These are phyloP conservation scores for Xylaria sp. DNA, from an alignment of 2,329 filamentous ascomycete species.

Conservation along the genomic window DNA sequence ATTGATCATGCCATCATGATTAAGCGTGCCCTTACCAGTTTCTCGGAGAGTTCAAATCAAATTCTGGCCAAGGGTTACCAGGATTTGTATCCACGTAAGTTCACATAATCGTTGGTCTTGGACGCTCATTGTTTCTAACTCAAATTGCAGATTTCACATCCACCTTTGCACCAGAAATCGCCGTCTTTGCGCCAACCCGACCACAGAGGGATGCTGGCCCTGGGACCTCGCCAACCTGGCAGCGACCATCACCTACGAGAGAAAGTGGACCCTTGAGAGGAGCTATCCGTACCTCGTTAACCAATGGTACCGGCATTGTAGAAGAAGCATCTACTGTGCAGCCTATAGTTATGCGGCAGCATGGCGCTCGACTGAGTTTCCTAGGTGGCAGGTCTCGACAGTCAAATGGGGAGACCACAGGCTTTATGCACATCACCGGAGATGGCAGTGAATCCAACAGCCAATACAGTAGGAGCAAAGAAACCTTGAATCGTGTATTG, in stretches of 20 bases:
- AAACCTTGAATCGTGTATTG: slow-evolving; percentile 59
- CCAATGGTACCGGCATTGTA: slow-evolving; percentile 50
- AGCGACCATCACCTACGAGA: slow-evolving; percentile 50
- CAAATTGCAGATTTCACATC: slow-evolving; percentile 64
- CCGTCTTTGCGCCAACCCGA: slow-evolving; percentile 67
- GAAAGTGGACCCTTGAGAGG: slow-evolving; percentile 40
- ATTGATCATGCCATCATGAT: slow-evolving; percentile 91
- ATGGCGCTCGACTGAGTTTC: slow-evolving; percentile 67
- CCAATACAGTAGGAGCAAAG: slow-evolving; percentile 51
- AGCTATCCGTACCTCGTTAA: slow-evolving; percentile 38
- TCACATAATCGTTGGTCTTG: not conserved
- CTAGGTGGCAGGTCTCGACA: slow-evolving; percentile 59
- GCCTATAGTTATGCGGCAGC: slow-evolving; percentile 63
- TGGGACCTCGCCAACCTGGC: slow-evolving; percentile 57
- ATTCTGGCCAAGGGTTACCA: slow-evolving; percentile 66
- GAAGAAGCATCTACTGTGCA: slow-evolving; percentile 64
- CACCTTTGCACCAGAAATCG: slow-evolving; percentile 74
- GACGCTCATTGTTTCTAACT: slow-evolving; percentile 35
- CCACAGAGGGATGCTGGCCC: slow-evolving; percentile 54
- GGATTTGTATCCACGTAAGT: slow-evolving; percentile 74
- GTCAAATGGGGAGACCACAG: slow-evolving; percentile 45
- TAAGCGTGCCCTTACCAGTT: slow-evolving; percentile 80
- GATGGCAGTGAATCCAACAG: slow-evolving; percentile 48
- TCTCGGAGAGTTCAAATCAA: slow-evolving; percentile 71
- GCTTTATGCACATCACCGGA: slow-evolving; percentile 46